phyloP scores from a whole-genome alignment of 305 asterid genomes.

The Solanum hybrid region DNA sequence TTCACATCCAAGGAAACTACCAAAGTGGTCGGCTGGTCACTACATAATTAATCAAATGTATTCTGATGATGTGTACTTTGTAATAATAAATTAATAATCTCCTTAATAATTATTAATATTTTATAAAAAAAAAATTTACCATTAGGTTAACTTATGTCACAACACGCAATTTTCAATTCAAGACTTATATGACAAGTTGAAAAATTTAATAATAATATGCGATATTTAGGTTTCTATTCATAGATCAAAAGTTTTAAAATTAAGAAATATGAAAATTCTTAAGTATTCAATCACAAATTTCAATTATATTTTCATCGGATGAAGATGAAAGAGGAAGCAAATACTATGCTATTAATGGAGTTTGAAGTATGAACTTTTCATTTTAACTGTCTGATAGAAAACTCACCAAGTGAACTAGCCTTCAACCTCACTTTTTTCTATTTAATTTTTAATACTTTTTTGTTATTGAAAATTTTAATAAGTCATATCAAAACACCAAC shows the following conservation, averaged over 20 bases:
- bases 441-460: background rate
- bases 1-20: background rate
- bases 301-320: background rate
- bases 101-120: background rate
- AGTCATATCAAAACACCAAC: background rate
- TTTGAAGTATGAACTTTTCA: background rate
- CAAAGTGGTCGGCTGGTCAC: background rate
- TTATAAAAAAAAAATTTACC: background rate
- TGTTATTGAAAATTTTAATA: too few relatives aligned
- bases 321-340: background rate
- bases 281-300: background rate
- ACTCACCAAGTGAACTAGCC: background rate
- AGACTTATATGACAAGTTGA: background rate
- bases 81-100: background rate
- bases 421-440: too few relatives aligned
- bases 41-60: background rate
- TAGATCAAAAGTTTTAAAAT: background rate
- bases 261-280: background rate
- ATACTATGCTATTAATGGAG: background rate
- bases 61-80: background rate
- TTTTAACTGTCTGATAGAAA: background rate
- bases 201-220: too few relatives aligned
- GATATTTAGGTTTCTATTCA: background rate
- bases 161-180: background rate
- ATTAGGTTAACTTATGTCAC: background rate